phyloP scores from a whole-genome alignment of 768 basidiomycete species.

The Lentinula detonsa region DNA sequence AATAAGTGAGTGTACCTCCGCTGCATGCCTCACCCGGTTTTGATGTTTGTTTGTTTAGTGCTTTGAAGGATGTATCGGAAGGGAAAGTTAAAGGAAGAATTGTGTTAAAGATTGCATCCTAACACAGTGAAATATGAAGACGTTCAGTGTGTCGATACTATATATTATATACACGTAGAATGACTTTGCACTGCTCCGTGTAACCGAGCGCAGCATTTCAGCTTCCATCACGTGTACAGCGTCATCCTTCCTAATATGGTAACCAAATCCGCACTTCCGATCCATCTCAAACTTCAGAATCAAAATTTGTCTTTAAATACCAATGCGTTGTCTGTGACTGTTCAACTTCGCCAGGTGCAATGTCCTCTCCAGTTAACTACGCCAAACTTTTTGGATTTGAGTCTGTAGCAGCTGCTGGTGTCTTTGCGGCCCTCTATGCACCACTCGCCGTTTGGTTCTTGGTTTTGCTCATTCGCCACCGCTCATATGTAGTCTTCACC shows the following conservation, averaged over 20 bases:
- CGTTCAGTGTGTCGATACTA: too few species aligned
- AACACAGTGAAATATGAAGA: not conserved
- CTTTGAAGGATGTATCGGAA: not conserved
- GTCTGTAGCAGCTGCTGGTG: slow-evolving; percentile 15
- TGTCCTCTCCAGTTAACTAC: slow-evolving; percentile 9
- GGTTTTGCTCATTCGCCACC: slow-evolving; percentile 11
- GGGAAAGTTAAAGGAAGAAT: slow-evolving; percentile 6
- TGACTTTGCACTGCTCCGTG: not conserved
- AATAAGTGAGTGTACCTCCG: not conserved
- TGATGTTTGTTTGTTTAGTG: not conserved
- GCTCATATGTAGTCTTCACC: slow-evolving; percentile 19
- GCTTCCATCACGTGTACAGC: not conserved
- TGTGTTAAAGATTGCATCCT: slow-evolving; percentile 2
- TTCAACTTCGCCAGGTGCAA: not conserved
- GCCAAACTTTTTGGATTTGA: slow-evolving; percentile 13
- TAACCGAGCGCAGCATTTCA: not conserved
- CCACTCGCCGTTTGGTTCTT: slow-evolving; percentile 17
- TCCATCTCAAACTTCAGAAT: too few species aligned
- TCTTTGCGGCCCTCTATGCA: slow-evolving; percentile 21
- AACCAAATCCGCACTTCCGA: not conserved
- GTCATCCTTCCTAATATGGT: not conserved
- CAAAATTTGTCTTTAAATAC: too few species aligned
- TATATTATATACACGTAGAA: too few species aligned
- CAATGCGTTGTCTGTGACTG: not conserved
- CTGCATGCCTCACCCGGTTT: not conserved